Base-by-base conservation (phyloP, 140 eudicot genomes). In the Oenanthe javanica region DNA sequence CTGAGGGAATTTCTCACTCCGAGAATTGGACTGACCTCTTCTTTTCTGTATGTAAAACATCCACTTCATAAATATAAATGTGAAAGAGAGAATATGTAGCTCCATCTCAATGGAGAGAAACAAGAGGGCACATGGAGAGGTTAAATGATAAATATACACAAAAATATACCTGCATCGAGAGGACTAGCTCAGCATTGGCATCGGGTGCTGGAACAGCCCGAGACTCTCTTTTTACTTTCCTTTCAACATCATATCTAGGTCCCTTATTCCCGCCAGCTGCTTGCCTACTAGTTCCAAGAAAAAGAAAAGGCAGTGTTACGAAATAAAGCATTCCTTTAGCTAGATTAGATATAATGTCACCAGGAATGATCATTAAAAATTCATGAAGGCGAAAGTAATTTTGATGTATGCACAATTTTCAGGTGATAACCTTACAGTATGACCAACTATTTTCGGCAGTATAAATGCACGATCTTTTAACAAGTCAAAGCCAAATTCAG, bases 121-220 rank as follows among this genome's bases (percentile, higher is more conserved):
- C 23, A 11, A 77, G 54, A 42, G 27, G 51, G 52, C 74, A 72
- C 40, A 57, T 42, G 46, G 40, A 67, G 86, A 78, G 80, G 72
- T 80, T 63, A 71, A 43, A 36, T 61, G 19, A 67, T 27, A 3
- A 67, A 13, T 67, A n/a, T n/a, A n/a, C n/a, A n/a, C n/a, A n/a
- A n/a, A n/a, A n/a, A n/a, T n/a, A 70, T 83, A 90, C 98, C 96
- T 92, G 97, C 91, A 94, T 87, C 51, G 98, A 94, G 21, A 85
- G 57, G 78, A 77, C 91, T 13, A 94, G 85, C 88, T 94, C 98
- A 78, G 98, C 98, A 84, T 94, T 94, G 64, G 98, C 98, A 75
- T 90, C 93, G 7, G 98, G 98, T 71, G 98, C 98, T 13, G 97
- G 98, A 82, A 89, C 79, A 15, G 97, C 98, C 36, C 91, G 92